Conservation (phyloP, 2,329 filamentous ascomycete genomes). For the Cladorrhinum sp. region DNA sequence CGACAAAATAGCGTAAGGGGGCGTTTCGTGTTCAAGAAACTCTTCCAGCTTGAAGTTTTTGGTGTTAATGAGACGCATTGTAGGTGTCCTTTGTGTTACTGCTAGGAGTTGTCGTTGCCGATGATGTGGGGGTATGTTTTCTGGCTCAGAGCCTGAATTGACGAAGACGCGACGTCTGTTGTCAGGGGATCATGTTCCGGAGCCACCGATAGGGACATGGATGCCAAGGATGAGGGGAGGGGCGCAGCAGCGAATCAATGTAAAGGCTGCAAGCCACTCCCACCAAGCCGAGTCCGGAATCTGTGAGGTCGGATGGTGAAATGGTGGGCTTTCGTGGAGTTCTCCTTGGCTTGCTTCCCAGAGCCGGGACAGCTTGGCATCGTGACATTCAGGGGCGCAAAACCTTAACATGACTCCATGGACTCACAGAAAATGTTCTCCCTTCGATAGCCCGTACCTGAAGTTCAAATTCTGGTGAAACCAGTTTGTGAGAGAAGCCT, state of each 20-base stretch:
- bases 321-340: too few relatives aligned
- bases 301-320: neutral
- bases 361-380: neutral
- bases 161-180: too few relatives aligned
- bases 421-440: too few relatives aligned
- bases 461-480: too few relatives aligned
- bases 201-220: neutral
- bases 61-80: slow-evolving; percentile 36
- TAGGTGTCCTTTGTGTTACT: too few relatives aligned
- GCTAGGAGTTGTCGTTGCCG: too few relatives aligned
- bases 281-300: neutral
- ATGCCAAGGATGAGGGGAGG: neutral
- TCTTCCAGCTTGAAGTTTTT: slow-evolving; percentile 31
- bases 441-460: too few relatives aligned
- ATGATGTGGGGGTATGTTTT: too few relatives aligned
- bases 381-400: neutral
- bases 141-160: too few relatives aligned
- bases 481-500: too few relatives aligned
- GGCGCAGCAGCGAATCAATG: neutral
- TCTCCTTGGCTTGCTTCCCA: neutral
- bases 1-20: slow-evolving; percentile 37
- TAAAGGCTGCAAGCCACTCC: neutral
- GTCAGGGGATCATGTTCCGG: neutral
- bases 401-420: neutral
- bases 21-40: slow-evolving; percentile 25